Conservation (phyloP, 495 filamentous ascomycete genomes). For the Tetracladium setigerum region DNA sequence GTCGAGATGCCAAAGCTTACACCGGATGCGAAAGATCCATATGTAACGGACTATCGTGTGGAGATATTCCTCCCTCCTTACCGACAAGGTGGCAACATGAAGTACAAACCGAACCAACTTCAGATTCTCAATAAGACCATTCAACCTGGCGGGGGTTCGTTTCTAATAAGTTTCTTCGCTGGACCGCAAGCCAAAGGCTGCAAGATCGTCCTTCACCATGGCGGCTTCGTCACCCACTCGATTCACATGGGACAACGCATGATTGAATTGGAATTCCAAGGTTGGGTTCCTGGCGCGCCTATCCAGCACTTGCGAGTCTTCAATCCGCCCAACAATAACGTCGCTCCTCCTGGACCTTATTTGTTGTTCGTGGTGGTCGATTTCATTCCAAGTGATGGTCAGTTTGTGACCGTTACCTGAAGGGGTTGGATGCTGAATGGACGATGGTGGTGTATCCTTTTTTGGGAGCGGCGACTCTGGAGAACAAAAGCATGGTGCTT, state of each 20-base stretch:
- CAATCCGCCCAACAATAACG: conserved; percentile 45
- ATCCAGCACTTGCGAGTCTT: conserved; percentile 41
- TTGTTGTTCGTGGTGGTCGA: conserved; percentile 53
- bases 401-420: conserved; percentile 33
- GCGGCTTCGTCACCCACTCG: conserved; percentile 54
- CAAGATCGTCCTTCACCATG: conserved; percentile 49
- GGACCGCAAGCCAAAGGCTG: conserved; percentile 28
- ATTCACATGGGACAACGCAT: conserved; percentile 59
- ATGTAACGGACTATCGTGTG: conserved; percentile 50
- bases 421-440: no score
- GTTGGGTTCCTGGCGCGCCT: conserved; percentile 33
- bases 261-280: conserved; percentile 44
- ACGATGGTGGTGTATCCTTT: no score
- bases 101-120: conserved; percentile 40
- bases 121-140: conserved; percentile 32
- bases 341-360: conserved; percentile 53
- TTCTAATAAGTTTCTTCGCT: conserved; percentile 40
- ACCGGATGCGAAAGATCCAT: conserved; percentile 33
- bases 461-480: no score
- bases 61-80: conserved; percentile 57
- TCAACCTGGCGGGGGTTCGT: conserved; percentile 33
- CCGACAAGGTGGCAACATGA: conserved; percentile 40
- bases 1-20: conserved; percentile 46
- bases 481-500: no score
- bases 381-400: conserved; percentile 50